These are phyloP conservation scores for Triticum timopheevii DNA, from an alignment of 176 grass and related monocot genomes.

Conservation along the genomic window DNA sequence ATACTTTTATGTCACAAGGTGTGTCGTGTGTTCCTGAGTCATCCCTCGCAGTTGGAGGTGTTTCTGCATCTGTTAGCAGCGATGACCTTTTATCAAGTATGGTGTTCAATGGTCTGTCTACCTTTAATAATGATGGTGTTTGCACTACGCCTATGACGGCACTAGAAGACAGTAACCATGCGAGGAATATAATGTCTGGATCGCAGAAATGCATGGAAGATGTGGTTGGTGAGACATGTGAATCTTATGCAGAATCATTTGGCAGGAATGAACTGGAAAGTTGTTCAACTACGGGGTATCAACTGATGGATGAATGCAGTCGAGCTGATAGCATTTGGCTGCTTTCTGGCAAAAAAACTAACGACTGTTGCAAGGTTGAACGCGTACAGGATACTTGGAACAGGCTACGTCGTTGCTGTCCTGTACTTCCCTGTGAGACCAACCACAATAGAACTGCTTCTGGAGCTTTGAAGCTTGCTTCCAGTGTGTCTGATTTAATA, in stretches of 20 bases:
- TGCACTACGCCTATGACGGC: not conserved
- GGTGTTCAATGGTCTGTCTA: slow-evolving; percentile 41
- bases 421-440: slow-evolving; percentile 47
- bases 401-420: slow-evolving; percentile 48
- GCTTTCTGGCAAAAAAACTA: slow-evolving; percentile 42
- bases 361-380: slow-evolving; percentile 42
- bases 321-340: slow-evolving; percentile 53
- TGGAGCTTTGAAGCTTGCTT: slow-evolving; percentile 60
- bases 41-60: slow-evolving; percentile 37
- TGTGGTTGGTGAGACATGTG: slow-evolving; percentile 48
- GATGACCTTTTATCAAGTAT: slow-evolving; percentile 48
- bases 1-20: slow-evolving; percentile 70
- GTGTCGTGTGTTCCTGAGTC: slow-evolving; percentile 86
- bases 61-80: slow-evolving; percentile 46
- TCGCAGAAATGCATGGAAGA: slow-evolving; percentile 29
- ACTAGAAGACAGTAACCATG: slow-evolving; percentile 32
- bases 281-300: slow-evolving; percentile 53
- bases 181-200: slow-evolving; percentile 22
- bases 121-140: slow-evolving; percentile 1
- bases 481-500: slow-evolving; percentile 60
- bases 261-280: slow-evolving; percentile 42
- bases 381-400: slow-evolving; percentile 77
- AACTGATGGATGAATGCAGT: slow-evolving; percentile 92
- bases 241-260: slow-evolving; percentile 45
- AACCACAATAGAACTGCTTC: slow-evolving; percentile 45